A percentile compares a stretch with the other conserved stretches of the same genome.
These are phyloP conservation scores for Chlorencoelia australis DNA, from an alignment of 2,329 filamentous ascomycete species.

Conservation along the genomic window DNA sequence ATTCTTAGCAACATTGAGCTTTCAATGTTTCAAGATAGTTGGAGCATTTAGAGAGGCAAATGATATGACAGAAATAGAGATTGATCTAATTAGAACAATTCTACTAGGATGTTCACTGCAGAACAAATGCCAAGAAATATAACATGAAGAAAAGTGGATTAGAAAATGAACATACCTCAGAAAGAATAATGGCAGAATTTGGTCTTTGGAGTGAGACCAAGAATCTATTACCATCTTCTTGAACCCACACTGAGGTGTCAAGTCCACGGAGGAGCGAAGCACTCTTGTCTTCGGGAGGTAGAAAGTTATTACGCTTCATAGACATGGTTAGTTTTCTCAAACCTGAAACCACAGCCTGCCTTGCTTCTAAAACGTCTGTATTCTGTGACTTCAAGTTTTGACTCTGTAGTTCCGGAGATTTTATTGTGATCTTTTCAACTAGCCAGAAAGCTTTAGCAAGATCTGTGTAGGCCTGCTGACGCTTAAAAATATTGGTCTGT, in stretches of 20 bases:
- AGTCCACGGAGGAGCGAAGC: constrained; percentile 64
- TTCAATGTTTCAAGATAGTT: no score
- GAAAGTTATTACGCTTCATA: constrained; percentile 73
- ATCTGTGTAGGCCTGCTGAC: constrained; percentile 75
- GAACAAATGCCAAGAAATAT: no score
- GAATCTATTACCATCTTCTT: constrained; percentile 40
- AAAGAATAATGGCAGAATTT: constrained; percentile 32
- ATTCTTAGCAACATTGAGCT: no score
- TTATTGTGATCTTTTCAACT: constrained; percentile 37
- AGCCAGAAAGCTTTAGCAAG: constrained; percentile 83
- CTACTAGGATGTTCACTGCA: no score
- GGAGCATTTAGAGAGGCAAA: no score
- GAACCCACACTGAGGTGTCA: constrained; percentile 72
- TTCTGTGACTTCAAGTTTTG: constrained; percentile 17
- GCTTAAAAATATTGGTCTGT: constrained; percentile 42
- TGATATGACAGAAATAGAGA: no score
- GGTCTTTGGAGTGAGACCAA: constrained; percentile 20
- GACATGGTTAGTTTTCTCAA: constrained; percentile 68
- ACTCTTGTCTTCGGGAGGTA: constrained; percentile 55
- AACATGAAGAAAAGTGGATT: no score
- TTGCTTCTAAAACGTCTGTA: constrained; percentile 32
- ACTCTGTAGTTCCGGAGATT: constrained; percentile 15
- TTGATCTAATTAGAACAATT: no score
- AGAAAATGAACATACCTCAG: no score
- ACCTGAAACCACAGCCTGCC: constrained; percentile 49